A percentile compares a stretch with the other conserved stretches of the same genome.
These are phyloP conservation scores for Fusarium ramigenum DNA, from an alignment of 2,329 filamentous ascomycete genomes.

Conservation along the genomic window DNA sequence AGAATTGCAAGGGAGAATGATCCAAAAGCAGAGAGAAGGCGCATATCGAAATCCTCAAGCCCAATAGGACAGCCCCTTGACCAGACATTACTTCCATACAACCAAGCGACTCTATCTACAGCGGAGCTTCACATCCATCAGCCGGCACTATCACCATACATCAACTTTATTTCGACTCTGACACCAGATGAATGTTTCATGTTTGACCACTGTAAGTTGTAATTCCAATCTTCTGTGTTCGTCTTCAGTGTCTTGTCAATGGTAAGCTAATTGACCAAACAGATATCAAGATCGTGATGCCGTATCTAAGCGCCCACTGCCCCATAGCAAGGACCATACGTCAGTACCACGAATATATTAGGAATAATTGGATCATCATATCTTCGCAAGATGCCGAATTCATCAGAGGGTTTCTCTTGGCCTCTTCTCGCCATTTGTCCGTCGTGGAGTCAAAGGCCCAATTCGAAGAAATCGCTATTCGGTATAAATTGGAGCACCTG, in stretches of 20 bases:
- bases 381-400: not conserved
- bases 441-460: not conserved
- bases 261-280: not conserved
- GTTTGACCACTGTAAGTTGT: not conserved
- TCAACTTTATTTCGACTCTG: not conserved
- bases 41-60: accelerated
- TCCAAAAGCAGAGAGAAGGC: not conserved
- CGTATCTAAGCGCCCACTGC: not conserved
- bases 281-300: not conserved
- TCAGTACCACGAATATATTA: not conserved
- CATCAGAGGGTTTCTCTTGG: not conserved
- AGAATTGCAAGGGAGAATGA: accelerated
- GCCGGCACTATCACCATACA: not conserved
- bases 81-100: not conserved
- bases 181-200: not conserved
- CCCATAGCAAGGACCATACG: not conserved
- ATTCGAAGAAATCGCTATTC: not conserved
- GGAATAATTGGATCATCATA: not conserved
- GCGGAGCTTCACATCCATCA: not conserved
- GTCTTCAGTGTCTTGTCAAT: too few species aligned
- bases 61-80: accelerated
- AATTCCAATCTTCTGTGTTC: accelerated
- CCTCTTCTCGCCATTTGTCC: not conserved
- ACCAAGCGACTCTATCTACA: not conserved
- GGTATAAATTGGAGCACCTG: not conserved